These are phyloP conservation scores for Sporisorium graminicola DNA, from an alignment of 1,284 basidiomycete species.

Conservation along the genomic window DNA sequence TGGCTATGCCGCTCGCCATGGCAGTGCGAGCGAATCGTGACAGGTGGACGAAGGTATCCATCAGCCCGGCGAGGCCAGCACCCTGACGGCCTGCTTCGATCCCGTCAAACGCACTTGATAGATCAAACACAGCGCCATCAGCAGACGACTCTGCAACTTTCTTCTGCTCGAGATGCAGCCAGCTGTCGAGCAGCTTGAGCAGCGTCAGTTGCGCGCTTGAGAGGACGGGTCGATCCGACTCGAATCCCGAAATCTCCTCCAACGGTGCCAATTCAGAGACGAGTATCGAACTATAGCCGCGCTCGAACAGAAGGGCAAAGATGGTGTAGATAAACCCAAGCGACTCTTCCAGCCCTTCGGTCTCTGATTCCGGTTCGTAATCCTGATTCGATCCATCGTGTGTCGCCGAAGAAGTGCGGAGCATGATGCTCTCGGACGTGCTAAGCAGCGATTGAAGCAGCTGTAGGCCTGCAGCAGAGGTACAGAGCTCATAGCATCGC, in stretches of 20 bases:
- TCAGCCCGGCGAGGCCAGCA: slow-evolving; percentile 20
- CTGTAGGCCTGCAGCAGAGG: slow-evolving; percentile 12
- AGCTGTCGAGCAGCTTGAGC: slow-evolving; percentile 54
- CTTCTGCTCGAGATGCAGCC: slow-evolving; percentile 39
- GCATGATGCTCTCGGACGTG: slow-evolving; percentile 43
- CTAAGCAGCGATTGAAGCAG: slow-evolving; percentile 31
- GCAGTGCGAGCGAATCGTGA: slow-evolving; percentile 39
- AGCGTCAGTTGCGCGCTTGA: slow-evolving; percentile 46
- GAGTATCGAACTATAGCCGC: slow-evolving; percentile 26
- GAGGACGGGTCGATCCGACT: slow-evolving; percentile 26
- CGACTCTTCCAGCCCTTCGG: slow-evolving; percentile 33
- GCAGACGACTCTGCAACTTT: slow-evolving; percentile 6
- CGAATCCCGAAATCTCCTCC: slow-evolving; percentile 3
- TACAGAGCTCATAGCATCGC: slow-evolving; percentile 32
- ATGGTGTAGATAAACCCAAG: slow-evolving; percentile 50
- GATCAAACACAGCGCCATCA: neutral
- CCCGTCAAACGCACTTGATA: neutral
- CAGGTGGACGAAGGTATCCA: slow-evolving; percentile 27
- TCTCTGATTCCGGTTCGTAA: slow-evolving; percentile 25
- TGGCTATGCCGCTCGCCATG: slow-evolving; percentile 36
- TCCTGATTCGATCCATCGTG: neutral
- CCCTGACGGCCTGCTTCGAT: neutral
- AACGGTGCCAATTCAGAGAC: slow-evolving; percentile 27
- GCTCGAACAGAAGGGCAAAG: slow-evolving; percentile 44
- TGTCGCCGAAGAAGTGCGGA: slow-evolving; percentile 15